Evolutionary conservation across 1,284 basidiomycete species (phyloP).

Genomic region (Spongispora temasekensis): DNA sequence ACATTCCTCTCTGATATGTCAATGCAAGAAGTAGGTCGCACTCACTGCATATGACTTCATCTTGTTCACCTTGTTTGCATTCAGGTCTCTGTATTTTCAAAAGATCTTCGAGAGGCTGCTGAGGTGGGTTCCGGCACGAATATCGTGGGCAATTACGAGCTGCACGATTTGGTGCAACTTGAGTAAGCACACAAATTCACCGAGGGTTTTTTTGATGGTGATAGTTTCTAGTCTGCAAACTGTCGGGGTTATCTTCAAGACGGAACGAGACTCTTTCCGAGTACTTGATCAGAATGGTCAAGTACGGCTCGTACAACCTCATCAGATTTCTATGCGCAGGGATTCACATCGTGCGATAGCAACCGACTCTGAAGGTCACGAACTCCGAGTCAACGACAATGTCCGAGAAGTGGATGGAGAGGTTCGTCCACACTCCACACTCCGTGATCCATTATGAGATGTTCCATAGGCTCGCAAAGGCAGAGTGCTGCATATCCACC

Average conservation of each 20-base stretch:
- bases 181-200: conserved; percentile 59
- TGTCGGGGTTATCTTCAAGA: conserved; percentile 97
- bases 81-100: conserved; percentile 94
- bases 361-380: conserved; percentile 87
- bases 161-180: conserved; percentile 96
- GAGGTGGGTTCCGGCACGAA: conserved; percentile 93
- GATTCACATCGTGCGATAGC: conserved; percentile 87
- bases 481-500: conserved; percentile 91
- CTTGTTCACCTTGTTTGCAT: conserved; percentile 1
- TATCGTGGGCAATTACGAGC: conserved; percentile 88
- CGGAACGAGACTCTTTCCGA: conserved; percentile 93
- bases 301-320: conserved; percentile 87
- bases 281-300: conserved; percentile 95
- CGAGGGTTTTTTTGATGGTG: conserved; percentile 5
- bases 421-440: conserved; percentile 45
- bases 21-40: conserved; percentile 76
- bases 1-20: conserved; percentile 98
- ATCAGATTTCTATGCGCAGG: conserved; percentile 91
- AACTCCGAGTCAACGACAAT: conserved; percentile 83
- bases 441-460: conserved; percentile 1
- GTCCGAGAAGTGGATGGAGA: conserved; percentile 94
- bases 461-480: conserved; percentile 78
- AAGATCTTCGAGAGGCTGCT: conserved; percentile 96
- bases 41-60: neutral
- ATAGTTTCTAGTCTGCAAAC: conserved; percentile 71